These are phyloP conservation scores for Nemophila menziesii DNA, from an alignment of 257 asterid species.

Conservation along the genomic window DNA sequence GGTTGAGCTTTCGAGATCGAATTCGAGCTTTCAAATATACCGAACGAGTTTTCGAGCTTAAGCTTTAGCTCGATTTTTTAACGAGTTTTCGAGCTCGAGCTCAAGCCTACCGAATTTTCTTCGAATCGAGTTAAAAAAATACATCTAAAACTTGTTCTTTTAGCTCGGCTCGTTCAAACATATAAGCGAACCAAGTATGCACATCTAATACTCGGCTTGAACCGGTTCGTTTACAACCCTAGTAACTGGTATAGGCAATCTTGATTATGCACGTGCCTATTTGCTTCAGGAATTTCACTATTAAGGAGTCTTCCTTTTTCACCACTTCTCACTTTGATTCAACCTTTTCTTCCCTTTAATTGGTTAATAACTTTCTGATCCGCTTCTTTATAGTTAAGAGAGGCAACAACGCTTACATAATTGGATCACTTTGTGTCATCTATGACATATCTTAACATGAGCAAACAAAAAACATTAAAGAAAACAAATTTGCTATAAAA, in stretches of 20 bases:
- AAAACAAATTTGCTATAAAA: conserved; percentile 56
- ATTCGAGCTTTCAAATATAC: too few species aligned
- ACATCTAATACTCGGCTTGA: too few species aligned
- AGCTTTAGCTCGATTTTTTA: too few species aligned
- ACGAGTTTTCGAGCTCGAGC: too few species aligned
- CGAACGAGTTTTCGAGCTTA: too few species aligned
- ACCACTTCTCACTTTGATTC: conserved; percentile 42
- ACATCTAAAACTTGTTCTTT: too few species aligned
- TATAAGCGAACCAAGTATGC: too few species aligned
- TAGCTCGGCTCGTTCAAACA: too few species aligned
- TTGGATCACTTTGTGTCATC: conserved; percentile 70
- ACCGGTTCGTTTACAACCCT: too few species aligned
- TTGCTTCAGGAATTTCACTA: conserved; percentile 46
- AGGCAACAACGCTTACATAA: conserved; percentile 59
- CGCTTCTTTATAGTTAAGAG: conserved; percentile 53
- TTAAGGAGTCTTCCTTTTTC: conserved; percentile 51
- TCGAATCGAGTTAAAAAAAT: too few species aligned
- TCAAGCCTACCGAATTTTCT: too few species aligned
- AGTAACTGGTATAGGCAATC: conserved; percentile 57
- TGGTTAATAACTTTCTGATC: conserved; percentile 1
- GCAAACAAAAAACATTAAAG: conserved; percentile 47
- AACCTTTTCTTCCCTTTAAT: conserved; percentile 1
- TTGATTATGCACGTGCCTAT: conserved; percentile 70
- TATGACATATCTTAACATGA: conserved; percentile 76
- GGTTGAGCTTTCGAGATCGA: too few species aligned